Conservation (phyloP, 2,329 filamentous ascomycete species). For the Allantophomopsis cytisporea region DNA sequence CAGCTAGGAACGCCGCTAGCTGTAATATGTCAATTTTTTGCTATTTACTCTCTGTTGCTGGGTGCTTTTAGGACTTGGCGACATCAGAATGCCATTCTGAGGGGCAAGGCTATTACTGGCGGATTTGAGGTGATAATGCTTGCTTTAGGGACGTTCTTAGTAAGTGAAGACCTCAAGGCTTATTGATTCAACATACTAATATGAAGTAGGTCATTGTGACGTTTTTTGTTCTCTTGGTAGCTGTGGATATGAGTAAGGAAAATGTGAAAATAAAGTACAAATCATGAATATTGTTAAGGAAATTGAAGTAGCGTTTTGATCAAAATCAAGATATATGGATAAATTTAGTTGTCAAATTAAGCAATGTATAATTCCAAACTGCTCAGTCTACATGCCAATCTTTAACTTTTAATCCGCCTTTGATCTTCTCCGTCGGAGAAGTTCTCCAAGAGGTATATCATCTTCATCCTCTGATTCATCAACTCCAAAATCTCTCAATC, state of each 20-base stretch:
- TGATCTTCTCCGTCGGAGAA: conserved; percentile 41
- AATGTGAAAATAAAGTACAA: too few species aligned
- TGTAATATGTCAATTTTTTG: conserved; percentile 24
- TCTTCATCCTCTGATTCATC: conserved; percentile 59
- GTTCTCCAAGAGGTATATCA: conserved; percentile 56
- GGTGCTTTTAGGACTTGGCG: conserved; percentile 46
- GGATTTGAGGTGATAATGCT: conserved; percentile 43
- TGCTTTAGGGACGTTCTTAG: conserved; percentile 28
- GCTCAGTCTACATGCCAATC: too few species aligned
- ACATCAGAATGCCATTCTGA: conserved; percentile 42
- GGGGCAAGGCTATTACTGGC: conserved; percentile 40
- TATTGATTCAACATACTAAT: background rate
- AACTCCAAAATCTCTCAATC: conserved; percentile 64
- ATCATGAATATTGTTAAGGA: too few species aligned
- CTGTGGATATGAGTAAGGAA: conserved; percentile 16
- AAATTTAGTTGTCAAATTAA: too few species aligned
- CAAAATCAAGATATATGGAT: too few species aligned
- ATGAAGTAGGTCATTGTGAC: conserved; percentile 11
- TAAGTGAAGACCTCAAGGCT: conserved; percentile 21
- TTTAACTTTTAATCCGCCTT: background rate
- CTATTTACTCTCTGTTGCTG: conserved; percentile 27
- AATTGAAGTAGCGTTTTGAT: too few species aligned
- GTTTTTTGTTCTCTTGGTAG: conserved; percentile 14
- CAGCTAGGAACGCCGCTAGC: conserved; percentile 45
- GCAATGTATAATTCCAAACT: too few species aligned